These are phyloP conservation scores for Vitis cinerea DNA, from an alignment of 164 flowering plant genomes.

Conservation along the genomic window DNA sequence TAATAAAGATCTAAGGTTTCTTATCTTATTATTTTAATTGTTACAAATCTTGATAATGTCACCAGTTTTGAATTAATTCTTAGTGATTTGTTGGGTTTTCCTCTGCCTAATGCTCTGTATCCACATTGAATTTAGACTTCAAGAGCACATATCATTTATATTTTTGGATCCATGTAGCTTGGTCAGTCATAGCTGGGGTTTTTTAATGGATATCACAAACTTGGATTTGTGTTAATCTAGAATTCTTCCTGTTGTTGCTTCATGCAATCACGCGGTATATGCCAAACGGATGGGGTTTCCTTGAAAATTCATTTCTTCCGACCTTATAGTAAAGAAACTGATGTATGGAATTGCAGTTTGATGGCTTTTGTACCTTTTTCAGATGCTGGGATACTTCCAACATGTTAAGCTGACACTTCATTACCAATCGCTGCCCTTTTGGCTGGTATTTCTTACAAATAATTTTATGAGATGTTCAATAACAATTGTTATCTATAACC, in stretches of 20 bases:
- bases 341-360: slow-evolving; percentile 4
- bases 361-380: slow-evolving; percentile 23
- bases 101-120: too few species aligned
- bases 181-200: neutral
- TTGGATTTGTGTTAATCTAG: neutral
- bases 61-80: too few species aligned
- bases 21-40: too few species aligned
- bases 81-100: too few species aligned
- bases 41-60: too few species aligned
- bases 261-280: neutral
- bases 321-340: neutral
- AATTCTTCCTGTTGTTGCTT: neutral
- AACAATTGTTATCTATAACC: neutral
- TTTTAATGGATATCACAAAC: neutral
- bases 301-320: neutral
- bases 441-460: slow-evolving; percentile 70
- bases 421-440: slow-evolving; percentile 72
- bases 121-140: too few species aligned
- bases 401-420: slow-evolving; percentile 77
- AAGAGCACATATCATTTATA: too few species aligned
- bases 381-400: slow-evolving; percentile 95
- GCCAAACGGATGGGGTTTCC: neutral
- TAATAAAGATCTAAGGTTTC: too few species aligned
- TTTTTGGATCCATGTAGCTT: neutral
- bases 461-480: neutral